Base-by-base conservation (phyloP, 176 grass and related monocot genomes). In the Urochloa ruziziensis region DNA sequence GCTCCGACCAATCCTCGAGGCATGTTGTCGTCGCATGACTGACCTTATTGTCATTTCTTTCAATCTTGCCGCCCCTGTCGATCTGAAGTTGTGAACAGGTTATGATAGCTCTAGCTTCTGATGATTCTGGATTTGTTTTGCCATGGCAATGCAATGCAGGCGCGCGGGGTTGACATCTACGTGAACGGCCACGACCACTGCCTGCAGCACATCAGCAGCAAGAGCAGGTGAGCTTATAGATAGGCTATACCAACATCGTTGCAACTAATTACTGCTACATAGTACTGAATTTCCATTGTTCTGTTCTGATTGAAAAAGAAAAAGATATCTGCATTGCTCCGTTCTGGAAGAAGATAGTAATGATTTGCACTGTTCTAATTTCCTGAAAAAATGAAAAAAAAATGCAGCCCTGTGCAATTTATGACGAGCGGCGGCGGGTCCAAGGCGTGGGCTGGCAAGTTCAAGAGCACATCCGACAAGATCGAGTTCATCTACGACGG, bases 111-210 rank as follows among this genome's bases (percentile, higher is more conserved):
- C 18, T 46, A 46, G 43, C 43, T 46, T 8, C 42, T 51, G 49
- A 4, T 52, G 48, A 10, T 6, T 77, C 4, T 19, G 14, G n/a
- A 44, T 43, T 13, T 5, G 6, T 27, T 14, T 52, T 15, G 24
- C 23, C 32, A 48, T 33, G 39, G 33, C 16, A 46, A 78, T 59
- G 18, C 23, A 14, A 47, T 1, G 66, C 67, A 97, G 94, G 52
- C 17, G 0, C 84, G 90, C 37, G 83, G 65, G 5, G 90, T 90
- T 0, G 90, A 97, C 58, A 74, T 94, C 52, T 97, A 92, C 60
- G 12, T 97, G 12, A 97, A 97, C 24, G 94, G 92, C 21, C 94
- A 97, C 14, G 94, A 97, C 44, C 94, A 97, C 60, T 97, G 94
- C 84, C 62, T 97, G 18, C 84, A 97, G 42, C 92, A 79, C 85